Evolutionary conservation across 2,329 filamentous ascomycete genomes (phyloP), one percentile per base, ranked within the genome.

Genomic region (Diaporthe velutina): DNA sequence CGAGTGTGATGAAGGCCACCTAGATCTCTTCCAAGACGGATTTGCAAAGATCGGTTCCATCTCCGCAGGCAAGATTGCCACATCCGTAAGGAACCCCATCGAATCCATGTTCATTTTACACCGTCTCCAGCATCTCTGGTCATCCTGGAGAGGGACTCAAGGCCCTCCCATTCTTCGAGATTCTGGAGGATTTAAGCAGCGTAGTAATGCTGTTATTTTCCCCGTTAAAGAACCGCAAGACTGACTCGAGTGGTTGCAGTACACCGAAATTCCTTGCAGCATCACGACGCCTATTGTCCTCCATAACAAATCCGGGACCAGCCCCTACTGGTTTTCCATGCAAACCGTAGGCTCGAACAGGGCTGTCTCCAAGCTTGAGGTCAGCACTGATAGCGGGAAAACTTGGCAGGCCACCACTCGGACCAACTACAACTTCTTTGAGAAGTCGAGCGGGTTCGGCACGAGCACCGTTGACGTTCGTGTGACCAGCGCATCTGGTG

Each of bases 281-380:
- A 86, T 87, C 80, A 81, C 81, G 2, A 80, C 81, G 3, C 84
- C 86, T 4, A 79, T 87, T 6, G 76, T 81, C n/a, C 81, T 87
- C 12, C 83, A 84, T 78, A 86, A 84, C 81, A 87, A 87, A 81
- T 81, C 80, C 22, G 86, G 86, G 13, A 84, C 84, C 6, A 86
- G 84, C 8, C 67, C 77, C n/a, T 81, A 83, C 79, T 88, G 83
- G 85, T 82, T 83, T 78, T 86, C 85, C 64, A 91, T 91, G 86
- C 92, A 93, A 81, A 90, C 93, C 57, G 85, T 92, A 78, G 93
- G 93, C 82, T 83, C 89, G 78, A 92, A 91, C 80, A 85, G 89
- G 75, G 85, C 86, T 22, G 86, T 93, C 54, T 78, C 84, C 71
- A 86, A 83, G 76, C 85, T 93, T 33, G 90, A 93, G 77, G 90